Base-by-base conservation (phyloP, 2,329 filamentous ascomycete species). In the Beauveria pseudobassiana region DNA sequence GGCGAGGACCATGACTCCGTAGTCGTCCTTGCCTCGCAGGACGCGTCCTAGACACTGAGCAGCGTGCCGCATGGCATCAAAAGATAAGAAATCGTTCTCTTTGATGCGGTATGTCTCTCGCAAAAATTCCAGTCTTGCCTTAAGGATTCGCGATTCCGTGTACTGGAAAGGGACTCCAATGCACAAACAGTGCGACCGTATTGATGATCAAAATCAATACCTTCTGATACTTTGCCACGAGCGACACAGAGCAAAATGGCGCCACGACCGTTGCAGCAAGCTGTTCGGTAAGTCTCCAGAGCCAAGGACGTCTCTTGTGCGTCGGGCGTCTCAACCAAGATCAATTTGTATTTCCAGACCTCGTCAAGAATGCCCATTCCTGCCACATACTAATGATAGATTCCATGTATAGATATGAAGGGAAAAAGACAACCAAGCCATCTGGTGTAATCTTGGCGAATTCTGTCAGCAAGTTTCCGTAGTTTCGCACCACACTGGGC, bases 341-440 rank as follows among this genome's bases (percentile, higher is more conserved):
- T 97, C 66, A 99, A 83, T 74, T 99, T 99, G 80, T 96, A 97
- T 75, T 96, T 97, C 95, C 95, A 99, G 38, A 99, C 92, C 72
- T 95, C 90, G 75, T 99, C 95, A 42, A 99, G 80, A 65, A 98
- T 96, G 28, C 92, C 92, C 93, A 98, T 98, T 61, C 91, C 74
- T 99, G 95, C 95, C 95, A 99, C 87, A 96, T 96, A 73, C 89
- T 93, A 73, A 99, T 97, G 72, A 98, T 98, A 58, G 89, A 95
- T 73, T 99, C 95, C 95, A 99, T 98, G 77, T 99, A 99, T 1
- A 99, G 83, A 69, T 99, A 99, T 0, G 92, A 96, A 0, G 95
- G 96, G 73, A 99, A 99, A 80, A 99, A 99, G 45, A 99, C 95
- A n/a, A 99, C 95, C 74, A 99, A 87, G 38, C 95, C 95, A 69